Conservation (phyloP, 495 filamentous ascomycete species). For the Podospora australis region DNA sequence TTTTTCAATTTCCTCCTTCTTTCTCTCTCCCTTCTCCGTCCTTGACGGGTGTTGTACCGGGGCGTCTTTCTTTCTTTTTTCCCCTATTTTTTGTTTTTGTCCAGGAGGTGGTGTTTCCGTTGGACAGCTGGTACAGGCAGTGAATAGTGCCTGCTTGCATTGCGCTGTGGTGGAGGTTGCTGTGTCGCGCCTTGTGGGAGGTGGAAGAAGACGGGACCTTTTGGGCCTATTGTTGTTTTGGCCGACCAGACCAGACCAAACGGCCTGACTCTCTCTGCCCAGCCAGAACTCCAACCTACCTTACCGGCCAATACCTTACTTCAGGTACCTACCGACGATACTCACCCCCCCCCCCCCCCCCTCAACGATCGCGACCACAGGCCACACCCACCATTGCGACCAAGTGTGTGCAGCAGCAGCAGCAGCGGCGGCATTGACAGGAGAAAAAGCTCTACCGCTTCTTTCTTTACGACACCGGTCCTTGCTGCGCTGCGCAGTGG, state of each 20-base stretch:
- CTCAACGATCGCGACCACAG: neutral
- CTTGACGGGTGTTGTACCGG: too few species aligned
- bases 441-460: too few species aligned
- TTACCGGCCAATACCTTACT: too few species aligned
- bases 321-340: too few species aligned
- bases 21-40: too few species aligned
- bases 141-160: neutral
- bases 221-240: neutral
- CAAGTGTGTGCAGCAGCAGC: neutral
- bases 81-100: constrained; percentile 1
- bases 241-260: too few species aligned
- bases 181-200: constrained; percentile 6
- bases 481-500: constrained; percentile 6
- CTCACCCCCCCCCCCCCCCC: too few species aligned
- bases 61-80: too few species aligned
- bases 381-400: constrained; percentile 4
- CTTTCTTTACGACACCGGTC: neutral
- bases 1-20: too few species aligned
- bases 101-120: too few species aligned
- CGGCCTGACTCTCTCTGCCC: neutral
- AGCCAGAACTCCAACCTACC: too few species aligned
- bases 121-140: too few species aligned
- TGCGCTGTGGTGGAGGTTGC: neutral
- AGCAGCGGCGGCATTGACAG: neutral
- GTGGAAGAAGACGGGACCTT: neutral